Evolutionary conservation across 148 eudicot genomes (phyloP), one percentile per base, ranked within the genome.

Genomic region (Rhododendron ferrugineum): DNA sequence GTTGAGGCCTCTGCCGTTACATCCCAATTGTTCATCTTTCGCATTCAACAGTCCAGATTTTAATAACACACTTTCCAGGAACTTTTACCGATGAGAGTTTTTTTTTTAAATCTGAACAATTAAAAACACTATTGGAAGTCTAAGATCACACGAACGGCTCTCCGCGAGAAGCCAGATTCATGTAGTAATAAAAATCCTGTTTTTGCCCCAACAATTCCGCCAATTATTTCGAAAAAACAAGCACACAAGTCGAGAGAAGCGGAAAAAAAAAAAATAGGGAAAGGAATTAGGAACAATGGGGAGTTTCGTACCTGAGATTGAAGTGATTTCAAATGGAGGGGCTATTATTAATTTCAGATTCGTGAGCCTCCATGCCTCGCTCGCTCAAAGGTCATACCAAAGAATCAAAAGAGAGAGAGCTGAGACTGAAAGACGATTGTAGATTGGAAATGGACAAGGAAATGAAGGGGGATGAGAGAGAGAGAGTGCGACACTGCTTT

Each of bases 301-400:
- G 13, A 46, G 46, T 46, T 47, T 9, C 62, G 18, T 68, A 83
- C 85, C 85, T 68, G 13, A 28, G 32, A 70, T 47, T 10, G 85
- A 83, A 83, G 44, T 5, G 56, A 81, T 44, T 42, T 85, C 79
- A 85, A 56, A 68, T n/a, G 47, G 26, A 68, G 16, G 62, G 68
- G 32, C 2, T 37, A 49, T 26, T 84, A 16, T 6, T 84, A 50
- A 86, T 47, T 11, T 88, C 85, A 14, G 80, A 85, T 64, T 90
- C 92, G 87, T 88, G 83, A 9, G 86, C 87, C 89, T 90, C 90
- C 92, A 90, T 90, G 23, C 32, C 64, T 79, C 40, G 26, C 42
- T 44, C 4, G 84, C 28, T 44, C 5, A 81, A 80, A 68, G 84
- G 68, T 68, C 78, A 83, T 68, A 46, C 23, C 52, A 68, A 83